Evolutionary conservation across 2,329 filamentous ascomycete genomes (phyloP).

Genomic region (Achaetomium macrosporum): DNA sequence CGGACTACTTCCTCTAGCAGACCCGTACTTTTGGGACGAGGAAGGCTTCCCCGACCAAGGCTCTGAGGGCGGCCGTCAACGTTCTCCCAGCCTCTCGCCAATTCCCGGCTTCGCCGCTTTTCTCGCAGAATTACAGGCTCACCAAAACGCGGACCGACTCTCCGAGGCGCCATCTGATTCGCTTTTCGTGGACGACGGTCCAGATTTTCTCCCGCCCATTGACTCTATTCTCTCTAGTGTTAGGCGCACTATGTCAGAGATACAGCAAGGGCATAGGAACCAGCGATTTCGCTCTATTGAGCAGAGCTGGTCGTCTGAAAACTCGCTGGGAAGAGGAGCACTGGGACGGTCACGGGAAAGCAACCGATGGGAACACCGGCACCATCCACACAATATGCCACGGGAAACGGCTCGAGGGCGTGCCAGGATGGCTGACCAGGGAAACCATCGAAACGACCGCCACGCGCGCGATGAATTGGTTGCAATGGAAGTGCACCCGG

Average conservation of each 20-base stretch:
- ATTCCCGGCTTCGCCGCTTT: background rate
- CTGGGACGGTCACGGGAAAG: background rate
- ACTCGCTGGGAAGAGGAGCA: background rate
- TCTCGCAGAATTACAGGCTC: background rate
- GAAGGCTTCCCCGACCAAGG: background rate
- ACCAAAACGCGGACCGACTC: background rate
- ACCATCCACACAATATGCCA: constrained; percentile 11
- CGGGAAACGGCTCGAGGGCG: background rate
- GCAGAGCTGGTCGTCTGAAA: background rate
- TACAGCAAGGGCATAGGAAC: background rate
- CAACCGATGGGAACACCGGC: constrained; percentile 9
- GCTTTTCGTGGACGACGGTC: background rate
- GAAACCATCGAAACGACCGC: background rate
- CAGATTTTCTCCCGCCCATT: background rate
- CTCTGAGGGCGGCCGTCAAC: background rate
- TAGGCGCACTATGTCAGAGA: constrained; percentile 4
- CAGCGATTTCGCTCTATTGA: background rate
- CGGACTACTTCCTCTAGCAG: no score
- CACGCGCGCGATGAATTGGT: constrained; percentile 29
- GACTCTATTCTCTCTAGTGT: background rate
- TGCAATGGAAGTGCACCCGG: constrained; percentile 27
- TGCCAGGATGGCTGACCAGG: background rate
- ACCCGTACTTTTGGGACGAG: no score
- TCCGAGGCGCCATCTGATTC: background rate
- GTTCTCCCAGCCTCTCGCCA: background rate